Evolutionary conservation across 257 asterid species (phyloP).

Genomic region (Orobanche coerulescens): DNA sequence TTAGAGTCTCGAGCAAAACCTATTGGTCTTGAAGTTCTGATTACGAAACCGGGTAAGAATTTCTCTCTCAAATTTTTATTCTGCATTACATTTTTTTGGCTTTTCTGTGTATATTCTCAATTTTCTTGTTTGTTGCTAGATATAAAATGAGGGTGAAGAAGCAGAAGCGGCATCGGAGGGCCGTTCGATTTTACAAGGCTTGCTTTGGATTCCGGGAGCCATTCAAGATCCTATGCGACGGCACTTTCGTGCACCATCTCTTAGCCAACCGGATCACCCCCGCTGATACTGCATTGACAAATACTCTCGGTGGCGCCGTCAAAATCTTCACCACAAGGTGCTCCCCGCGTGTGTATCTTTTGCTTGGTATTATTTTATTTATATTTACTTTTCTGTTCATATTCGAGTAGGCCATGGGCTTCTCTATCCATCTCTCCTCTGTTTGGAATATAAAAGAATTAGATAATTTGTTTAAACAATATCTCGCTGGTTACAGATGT

Average conservation of each 20-base stretch:
- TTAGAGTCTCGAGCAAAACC: background rate
- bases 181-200: constrained; percentile 60
- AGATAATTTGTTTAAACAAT: background rate
- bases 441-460: background rate
- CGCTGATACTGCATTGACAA: constrained; percentile 76
- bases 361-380: background rate
- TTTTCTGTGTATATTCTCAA: background rate
- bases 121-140: background rate
- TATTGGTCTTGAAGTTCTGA: background rate
- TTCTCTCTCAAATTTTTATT: background rate
- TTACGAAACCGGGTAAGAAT: background rate
- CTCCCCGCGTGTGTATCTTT: background rate
- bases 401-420: background rate
- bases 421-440: background rate
- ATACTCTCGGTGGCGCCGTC: constrained; percentile 65
- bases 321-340: constrained; percentile 83
- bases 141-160: constrained; percentile 59
- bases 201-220: constrained; percentile 91
- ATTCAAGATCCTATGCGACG: constrained; percentile 87
- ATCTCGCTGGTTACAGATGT: constrained; percentile 48
- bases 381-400: background rate
- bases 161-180: constrained; percentile 78
- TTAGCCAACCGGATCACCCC: constrained; percentile 54
- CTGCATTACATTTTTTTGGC: background rate
- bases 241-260: constrained; percentile 89